phyloP scores from a whole-genome alignment of 352 stramenopile genomes.

The Phytophthora aleatoria region DNA sequence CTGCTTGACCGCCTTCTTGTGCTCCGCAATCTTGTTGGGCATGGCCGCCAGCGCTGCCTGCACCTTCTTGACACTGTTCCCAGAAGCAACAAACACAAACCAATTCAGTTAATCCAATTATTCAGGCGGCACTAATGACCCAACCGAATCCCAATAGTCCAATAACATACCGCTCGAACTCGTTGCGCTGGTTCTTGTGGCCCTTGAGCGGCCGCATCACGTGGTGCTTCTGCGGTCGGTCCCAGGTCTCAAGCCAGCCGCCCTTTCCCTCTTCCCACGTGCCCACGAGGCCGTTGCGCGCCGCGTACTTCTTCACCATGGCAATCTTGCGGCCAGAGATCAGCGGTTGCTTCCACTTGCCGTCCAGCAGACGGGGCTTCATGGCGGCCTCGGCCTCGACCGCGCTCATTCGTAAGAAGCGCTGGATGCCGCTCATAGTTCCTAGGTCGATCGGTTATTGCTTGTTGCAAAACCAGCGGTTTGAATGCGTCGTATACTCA shows the following conservation, averaged over 20 bases:
- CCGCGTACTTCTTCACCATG: constrained; percentile 84
- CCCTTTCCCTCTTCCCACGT: constrained; percentile 81
- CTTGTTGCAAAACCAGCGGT: constrained; percentile 19
- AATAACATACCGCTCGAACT: constrained; percentile 72
- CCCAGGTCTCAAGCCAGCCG: constrained; percentile 82
- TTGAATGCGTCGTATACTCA: constrained; percentile 30
- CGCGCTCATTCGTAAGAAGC: constrained; percentile 78
- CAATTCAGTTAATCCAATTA: constrained; percentile 4
- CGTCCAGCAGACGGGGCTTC: constrained; percentile 77
- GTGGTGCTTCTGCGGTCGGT: constrained; percentile 81
- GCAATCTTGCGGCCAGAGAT: constrained; percentile 82
- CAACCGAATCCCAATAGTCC: neutral
- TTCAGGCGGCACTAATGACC: neutral
- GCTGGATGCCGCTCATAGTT: constrained; percentile 51
- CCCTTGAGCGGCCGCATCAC: constrained; percentile 87
- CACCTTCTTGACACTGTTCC: constrained; percentile 80
- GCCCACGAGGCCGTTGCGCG: constrained; percentile 70
- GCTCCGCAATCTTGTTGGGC: constrained; percentile 85
- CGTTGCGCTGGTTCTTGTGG: constrained; percentile 79
- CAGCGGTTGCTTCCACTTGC: constrained; percentile 86
- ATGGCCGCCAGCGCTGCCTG: constrained; percentile 82
- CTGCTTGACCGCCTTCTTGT: constrained; percentile 85
- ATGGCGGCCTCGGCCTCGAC: constrained; percentile 78
- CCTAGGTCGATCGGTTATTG: constrained; percentile 15
- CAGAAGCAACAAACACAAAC: neutral